Conservation (phyloP, 495 filamentous ascomycete genomes). For the Aspergillus sclerotioniger region DNA sequence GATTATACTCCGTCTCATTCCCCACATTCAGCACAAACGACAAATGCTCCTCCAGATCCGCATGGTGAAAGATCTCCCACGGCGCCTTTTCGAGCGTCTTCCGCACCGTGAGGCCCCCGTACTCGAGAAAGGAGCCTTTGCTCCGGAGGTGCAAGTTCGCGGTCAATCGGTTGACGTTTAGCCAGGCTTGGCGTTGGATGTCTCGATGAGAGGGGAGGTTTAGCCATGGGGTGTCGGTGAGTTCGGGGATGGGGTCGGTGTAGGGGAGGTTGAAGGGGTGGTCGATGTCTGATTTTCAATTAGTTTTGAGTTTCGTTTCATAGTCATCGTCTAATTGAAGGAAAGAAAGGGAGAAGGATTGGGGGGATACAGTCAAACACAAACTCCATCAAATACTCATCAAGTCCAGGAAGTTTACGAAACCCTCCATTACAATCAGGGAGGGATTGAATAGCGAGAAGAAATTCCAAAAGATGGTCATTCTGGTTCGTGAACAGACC, state of each 20-base stretch:
- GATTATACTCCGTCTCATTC: neutral
- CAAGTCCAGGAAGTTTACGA: neutral
- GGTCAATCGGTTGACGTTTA: neutral
- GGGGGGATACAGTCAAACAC: neutral
- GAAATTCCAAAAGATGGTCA: neutral
- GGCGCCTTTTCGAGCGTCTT: neutral
- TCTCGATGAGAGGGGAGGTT: neutral
- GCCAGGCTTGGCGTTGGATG: neutral
- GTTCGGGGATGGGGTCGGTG: no score
- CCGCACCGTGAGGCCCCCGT: neutral
- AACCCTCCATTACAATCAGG: neutral
- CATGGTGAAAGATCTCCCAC: neutral
- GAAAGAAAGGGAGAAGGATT: no score
- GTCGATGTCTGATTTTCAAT: neutral
- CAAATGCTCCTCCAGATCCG: neutral
- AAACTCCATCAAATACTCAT: neutral
- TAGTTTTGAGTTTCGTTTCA: neutral
- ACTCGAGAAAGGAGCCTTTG: neutral
- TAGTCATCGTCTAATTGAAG: no score
- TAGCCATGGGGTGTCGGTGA: no score
- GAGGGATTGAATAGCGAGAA: neutral
- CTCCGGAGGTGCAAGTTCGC: neutral
- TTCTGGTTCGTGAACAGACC: neutral
- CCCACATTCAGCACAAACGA: neutral
- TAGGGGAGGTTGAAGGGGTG: neutral